These are phyloP conservation scores for Tylopilus sp. DNA, from an alignment of 768 basidiomycete genomes.

Conservation along the genomic window DNA sequence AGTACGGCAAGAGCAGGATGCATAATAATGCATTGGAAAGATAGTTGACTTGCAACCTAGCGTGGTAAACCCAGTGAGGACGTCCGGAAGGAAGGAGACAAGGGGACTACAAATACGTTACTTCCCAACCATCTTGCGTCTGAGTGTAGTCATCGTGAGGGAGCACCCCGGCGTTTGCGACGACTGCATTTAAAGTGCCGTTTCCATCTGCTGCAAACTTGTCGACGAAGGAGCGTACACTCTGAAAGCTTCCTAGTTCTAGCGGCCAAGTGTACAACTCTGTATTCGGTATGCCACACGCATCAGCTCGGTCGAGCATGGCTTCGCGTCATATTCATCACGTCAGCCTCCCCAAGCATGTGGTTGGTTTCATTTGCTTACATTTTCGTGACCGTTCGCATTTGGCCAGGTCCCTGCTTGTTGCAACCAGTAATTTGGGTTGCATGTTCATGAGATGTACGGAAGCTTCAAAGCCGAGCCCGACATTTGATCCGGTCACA, in stretches of 20 bases:
- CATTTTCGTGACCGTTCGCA: slow-evolving; percentile 21
- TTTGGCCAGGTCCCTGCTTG: slow-evolving; percentile 30
- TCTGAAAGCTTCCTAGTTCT: slow-evolving; percentile 32
- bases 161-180: slow-evolving; percentile 31
- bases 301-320: slow-evolving; percentile 15
- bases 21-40: slow-evolving; percentile 32
- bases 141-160: slow-evolving; percentile 10
- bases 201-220: slow-evolving; percentile 24
- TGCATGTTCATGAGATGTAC: slow-evolving; percentile 31
- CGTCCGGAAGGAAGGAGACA: not conserved
- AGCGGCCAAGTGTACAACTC: slow-evolving; percentile 32
- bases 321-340: slow-evolving; percentile 4
- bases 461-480: slow-evolving; percentile 29
- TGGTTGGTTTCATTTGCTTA: not conserved
- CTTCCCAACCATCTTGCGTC: slow-evolving; percentile 49
- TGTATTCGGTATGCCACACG: not conserved
- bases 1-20: slow-evolving; percentile 33
- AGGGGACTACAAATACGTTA: slow-evolving; percentile 29
- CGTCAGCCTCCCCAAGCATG: not conserved
- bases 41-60: slow-evolving; percentile 35
- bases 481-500: slow-evolving; percentile 50
- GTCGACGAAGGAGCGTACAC: slow-evolving; percentile 32
- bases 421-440: slow-evolving; percentile 32
- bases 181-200: slow-evolving; percentile 26
- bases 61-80: not conserved